Percentiles rank a stretch among this genome's conserved stretches.
These are phyloP conservation scores for Akebia trifoliata DNA, from an alignment of 164 flowering plant genomes.

Conservation along the genomic window DNA sequence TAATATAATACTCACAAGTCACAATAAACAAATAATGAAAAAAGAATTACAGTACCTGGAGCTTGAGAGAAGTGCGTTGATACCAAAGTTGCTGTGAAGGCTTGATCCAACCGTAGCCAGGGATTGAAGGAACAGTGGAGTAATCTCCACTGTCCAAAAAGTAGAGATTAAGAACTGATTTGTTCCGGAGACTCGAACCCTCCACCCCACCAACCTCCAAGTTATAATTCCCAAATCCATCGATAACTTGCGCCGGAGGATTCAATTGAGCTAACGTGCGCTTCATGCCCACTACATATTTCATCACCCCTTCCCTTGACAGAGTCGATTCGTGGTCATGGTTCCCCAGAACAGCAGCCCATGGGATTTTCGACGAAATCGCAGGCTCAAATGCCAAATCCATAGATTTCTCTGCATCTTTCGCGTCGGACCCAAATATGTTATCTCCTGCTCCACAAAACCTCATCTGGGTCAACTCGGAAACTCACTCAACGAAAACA, in stretches of 20 bases:
- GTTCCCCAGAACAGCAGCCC: constrained; percentile 96
- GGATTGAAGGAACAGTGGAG: constrained; percentile 65
- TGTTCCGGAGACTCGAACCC: constrained; percentile 56
- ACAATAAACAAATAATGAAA: no score
- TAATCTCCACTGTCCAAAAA: constrained; percentile 96
- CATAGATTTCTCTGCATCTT: constrained; percentile 58
- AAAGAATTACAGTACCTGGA: constrained; percentile 44
- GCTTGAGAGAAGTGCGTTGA: constrained; percentile 55
- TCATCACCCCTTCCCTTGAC: constrained; percentile 82
- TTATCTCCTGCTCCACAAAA: constrained; percentile 57
- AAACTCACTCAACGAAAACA: neutral
- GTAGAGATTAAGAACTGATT: constrained; percentile 79
- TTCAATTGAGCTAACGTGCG: constrained; percentile 46
- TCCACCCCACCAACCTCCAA: constrained; percentile 64
- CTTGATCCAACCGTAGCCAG: constrained; percentile 93
- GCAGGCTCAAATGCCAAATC: constrained; percentile 80
- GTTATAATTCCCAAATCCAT: constrained; percentile 94
- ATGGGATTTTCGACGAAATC: constrained; percentile 56
- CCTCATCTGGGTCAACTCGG: neutral
- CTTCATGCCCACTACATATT: constrained; percentile 56
- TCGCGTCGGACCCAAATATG: constrained; percentile 63
- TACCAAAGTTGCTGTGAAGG: constrained; percentile 91
- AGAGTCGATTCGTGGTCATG: constrained; percentile 85
- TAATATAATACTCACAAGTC: no score
- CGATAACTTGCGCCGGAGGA: constrained; percentile 36